phyloP scores from a whole-genome alignment of 495 filamentous ascomycete species.

The Delitschia confertaspora region DNA sequence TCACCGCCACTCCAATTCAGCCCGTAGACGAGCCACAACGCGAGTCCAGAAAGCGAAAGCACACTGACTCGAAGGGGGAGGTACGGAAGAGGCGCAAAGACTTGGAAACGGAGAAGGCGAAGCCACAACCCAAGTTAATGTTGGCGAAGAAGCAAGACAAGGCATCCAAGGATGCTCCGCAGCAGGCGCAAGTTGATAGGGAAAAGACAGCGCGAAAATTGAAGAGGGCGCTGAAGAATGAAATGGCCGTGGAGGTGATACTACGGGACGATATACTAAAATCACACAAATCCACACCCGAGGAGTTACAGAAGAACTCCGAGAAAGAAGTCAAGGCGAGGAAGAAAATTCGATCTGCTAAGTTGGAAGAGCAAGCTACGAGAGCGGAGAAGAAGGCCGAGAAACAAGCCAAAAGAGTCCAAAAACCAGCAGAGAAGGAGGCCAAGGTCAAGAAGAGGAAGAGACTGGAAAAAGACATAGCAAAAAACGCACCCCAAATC shows the following conservation, averaged over 20 bases:
- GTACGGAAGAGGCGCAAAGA: not conserved
- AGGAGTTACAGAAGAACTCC: constrained; percentile 5
- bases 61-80: not conserved
- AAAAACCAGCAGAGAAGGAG: not conserved
- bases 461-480: not conserved
- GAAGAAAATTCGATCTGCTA: constrained; percentile 8
- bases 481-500: constrained; percentile 1
- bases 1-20: not conserved
- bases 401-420: not conserved
- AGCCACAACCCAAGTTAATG: not conserved
- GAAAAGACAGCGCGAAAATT: constrained; percentile 15
- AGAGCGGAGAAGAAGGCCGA: constrained; percentile 1
- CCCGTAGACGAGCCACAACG: too few relatives aligned
- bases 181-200: not conserved
- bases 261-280: constrained; percentile 11
- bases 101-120: not conserved
- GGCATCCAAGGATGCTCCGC: not conserved
- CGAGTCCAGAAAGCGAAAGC: too few relatives aligned
- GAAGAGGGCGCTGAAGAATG: constrained; percentile 7
- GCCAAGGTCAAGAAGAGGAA: not conserved
- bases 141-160: too few relatives aligned
- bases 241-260: constrained; percentile 7
- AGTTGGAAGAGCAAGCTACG: not conserved
- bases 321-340: constrained; percentile 5
- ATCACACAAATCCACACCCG: not conserved